Evolutionary conservation across 768 basidiomycete species (phyloP).

Genomic region (Cystoderma amianthinum): DNA sequence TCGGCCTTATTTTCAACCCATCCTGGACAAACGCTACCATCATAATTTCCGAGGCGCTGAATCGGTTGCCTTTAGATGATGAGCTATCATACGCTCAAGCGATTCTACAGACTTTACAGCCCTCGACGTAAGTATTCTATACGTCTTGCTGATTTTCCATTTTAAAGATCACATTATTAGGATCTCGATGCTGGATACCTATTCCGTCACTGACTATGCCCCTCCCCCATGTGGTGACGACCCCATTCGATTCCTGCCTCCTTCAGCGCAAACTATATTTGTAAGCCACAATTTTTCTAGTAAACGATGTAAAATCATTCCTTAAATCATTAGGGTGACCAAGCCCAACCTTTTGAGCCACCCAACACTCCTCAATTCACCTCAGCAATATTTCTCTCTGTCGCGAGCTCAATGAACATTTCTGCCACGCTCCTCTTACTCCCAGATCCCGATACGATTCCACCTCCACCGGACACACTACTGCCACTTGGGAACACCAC

Average conservation of each 20-base stretch:
- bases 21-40: slow-evolving; percentile 38
- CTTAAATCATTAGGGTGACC: slow-evolving; percentile 22
- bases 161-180: slow-evolving; percentile 19
- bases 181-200: slow-evolving; percentile 44
- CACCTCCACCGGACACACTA: slow-evolving; percentile 32
- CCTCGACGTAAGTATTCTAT: slow-evolving; percentile 35
- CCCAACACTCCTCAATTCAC: slow-evolving; percentile 53
- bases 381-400: slow-evolving; percentile 45
- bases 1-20: slow-evolving; percentile 44
- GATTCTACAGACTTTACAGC: slow-evolving; percentile 33
- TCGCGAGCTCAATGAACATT: slow-evolving; percentile 15
- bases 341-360: slow-evolving; percentile 34
- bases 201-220: slow-evolving; percentile 44
- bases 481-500: too few relatives aligned
- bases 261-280: slow-evolving; percentile 5
- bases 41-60: slow-evolving; percentile 45
- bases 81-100: slow-evolving; percentile 41
- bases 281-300: background rate
- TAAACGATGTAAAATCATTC: too few relatives aligned
- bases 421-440: slow-evolving; percentile 34
- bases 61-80: slow-evolving; percentile 39
- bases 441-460: slow-evolving; percentile 36
- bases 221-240: slow-evolving; percentile 28
- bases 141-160: background rate
- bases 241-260: slow-evolving; percentile 47